Base-by-base conservation (phyloP, 371 early-diverging fungal species). In the Entomophthora muscae region DNA sequence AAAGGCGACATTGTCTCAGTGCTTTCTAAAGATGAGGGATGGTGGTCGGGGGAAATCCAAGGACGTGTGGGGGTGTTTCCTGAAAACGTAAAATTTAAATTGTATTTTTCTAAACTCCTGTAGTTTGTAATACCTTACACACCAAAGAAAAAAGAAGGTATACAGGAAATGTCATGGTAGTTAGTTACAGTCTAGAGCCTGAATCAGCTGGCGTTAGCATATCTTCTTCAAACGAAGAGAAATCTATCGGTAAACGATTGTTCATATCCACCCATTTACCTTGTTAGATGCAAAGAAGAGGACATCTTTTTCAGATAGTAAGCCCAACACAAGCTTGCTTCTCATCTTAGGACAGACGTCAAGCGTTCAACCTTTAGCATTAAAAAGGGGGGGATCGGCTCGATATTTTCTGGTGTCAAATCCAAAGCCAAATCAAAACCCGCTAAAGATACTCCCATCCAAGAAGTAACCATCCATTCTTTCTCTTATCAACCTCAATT, bases 41-140 rank as follows among this genome's bases (percentile, higher is more conserved):
- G 86, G 83, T 76, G 78, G 70, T 71, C 75, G 58, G 89, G 86
- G 53, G 83, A 80, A 66, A 66, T 79, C 63, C 80, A 85, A 66
- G 86, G 87, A 57, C 78, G 75, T 56, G 67, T 74, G 21, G 89
- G 89, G 32, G 70, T 72, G 51, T 83, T 86, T 69, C 89, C 88
- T 17, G 77, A 77, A 51, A 78, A 80, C 71, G 78, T 82, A n/a
- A n/a, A n/a, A 42, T 23, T 32, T 53, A 22, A 51, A 55, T 24
- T 33, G 23, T 33, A 13, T 12, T 31, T 3, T 57, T 57, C 21
- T 26, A 13, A 29, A 22, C 7, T 13, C 42, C 23, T 23, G 23
- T 55, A 27, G 22, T 55, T 55, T 55, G 22, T 55, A 26, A 55
- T 12, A n/a, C 42, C 42, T 5, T 42, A 42, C 17, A 17, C 10